These are phyloP conservation scores for Phytophthora colocasiae DNA, from an alignment of 352 stramenopile species.

Conservation along the genomic window DNA sequence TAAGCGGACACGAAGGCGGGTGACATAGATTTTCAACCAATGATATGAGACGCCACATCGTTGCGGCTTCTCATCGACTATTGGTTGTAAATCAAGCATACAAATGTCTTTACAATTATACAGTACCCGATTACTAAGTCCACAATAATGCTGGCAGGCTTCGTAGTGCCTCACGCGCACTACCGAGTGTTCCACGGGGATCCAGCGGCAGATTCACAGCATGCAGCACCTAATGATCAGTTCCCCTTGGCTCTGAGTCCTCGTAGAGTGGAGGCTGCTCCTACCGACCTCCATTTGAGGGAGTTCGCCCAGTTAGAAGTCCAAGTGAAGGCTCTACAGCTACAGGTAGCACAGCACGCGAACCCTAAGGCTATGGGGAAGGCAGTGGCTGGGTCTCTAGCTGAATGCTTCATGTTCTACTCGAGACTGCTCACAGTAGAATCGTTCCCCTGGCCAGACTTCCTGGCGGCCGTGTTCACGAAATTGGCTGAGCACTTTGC, in stretches of 20 bases:
- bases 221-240: slow-evolving; percentile 38
- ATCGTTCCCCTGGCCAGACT: slow-evolving; percentile 71
- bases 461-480: slow-evolving; percentile 57
- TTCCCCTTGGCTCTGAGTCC: slow-evolving; percentile 32
- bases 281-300: slow-evolving; percentile 60
- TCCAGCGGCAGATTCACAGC: slow-evolving; percentile 43
- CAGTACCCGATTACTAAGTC: background rate
- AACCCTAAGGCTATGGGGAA: slow-evolving; percentile 4
- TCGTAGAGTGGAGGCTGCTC: slow-evolving; percentile 10
- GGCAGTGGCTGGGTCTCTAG: slow-evolving; percentile 39
- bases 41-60: too few relatives aligned
- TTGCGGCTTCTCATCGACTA: too few relatives aligned
- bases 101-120: too few relatives aligned
- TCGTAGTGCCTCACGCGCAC: slow-evolving; percentile 54
- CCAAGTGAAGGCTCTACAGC: slow-evolving; percentile 60
- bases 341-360: slow-evolving; percentile 34
- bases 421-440: slow-evolving; percentile 58
- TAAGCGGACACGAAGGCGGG: too few relatives aligned
- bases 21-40: too few relatives aligned
- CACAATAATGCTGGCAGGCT: slow-evolving; percentile 48
- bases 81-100: too few relatives aligned
- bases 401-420: slow-evolving; percentile 66
- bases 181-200: slow-evolving; percentile 67
- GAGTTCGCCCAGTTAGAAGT: slow-evolving; percentile 69
- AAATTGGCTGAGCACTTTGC: slow-evolving; percentile 66